phyloP scores from a whole-genome alignment of 352 stramenopile species.

The Phytopythium cucurbitacearum region DNA sequence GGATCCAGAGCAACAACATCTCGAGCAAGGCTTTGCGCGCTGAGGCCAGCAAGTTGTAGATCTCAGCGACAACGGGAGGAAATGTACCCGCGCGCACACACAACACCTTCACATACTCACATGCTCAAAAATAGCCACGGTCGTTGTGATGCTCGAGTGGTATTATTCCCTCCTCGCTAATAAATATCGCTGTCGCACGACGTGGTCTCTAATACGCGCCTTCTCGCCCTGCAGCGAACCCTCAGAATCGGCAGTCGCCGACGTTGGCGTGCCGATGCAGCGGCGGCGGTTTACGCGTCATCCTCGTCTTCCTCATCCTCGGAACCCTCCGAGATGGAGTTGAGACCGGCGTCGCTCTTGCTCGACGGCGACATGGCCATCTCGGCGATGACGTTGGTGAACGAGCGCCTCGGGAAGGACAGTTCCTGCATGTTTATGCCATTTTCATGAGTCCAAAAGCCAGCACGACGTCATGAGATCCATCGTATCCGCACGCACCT shows the following conservation, averaged over 20 bases:
- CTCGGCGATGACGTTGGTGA: constrained; percentile 49
- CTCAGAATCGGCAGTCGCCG: no score
- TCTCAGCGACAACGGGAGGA: background rate
- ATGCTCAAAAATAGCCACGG: background rate
- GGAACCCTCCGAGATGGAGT: constrained; percentile 68
- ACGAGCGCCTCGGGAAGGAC: constrained; percentile 50
- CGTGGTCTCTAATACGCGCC: no score
- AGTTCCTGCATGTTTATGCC: constrained; percentile 37
- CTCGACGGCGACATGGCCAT: constrained; percentile 61
- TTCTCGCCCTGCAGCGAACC: constrained; percentile 1
- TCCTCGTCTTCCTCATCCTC: constrained; percentile 46
- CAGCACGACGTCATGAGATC: background rate
- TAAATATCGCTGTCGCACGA: constrained; percentile 34
- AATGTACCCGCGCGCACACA: background rate
- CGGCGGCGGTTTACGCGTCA: constrained; percentile 1
- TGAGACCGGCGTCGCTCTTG: constrained; percentile 49
- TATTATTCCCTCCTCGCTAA: constrained; percentile 8
- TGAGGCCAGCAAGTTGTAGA: constrained; percentile 11
- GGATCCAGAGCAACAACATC: constrained; percentile 71
- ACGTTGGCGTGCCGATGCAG: no score
- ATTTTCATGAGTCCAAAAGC: background rate
- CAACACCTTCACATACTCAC: background rate
- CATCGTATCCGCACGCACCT: constrained; percentile 27
- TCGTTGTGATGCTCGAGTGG: background rate
- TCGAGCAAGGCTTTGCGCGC: constrained; percentile 69